Conservation (phyloP, 192 early-diverging fungal genomes). For the Powellomyces hirtus region DNA sequence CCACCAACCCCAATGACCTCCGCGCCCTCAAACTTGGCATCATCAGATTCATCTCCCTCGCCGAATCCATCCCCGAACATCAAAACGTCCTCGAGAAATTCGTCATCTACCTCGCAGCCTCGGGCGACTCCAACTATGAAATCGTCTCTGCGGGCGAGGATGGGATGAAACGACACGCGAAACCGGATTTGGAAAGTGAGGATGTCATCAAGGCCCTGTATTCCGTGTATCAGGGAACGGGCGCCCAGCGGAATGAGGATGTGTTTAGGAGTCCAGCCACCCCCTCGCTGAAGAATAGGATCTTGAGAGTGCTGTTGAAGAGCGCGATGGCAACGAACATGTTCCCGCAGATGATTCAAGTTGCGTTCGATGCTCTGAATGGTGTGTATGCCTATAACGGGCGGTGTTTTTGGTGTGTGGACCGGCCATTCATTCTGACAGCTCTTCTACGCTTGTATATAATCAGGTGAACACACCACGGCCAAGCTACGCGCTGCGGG, state of each 20-base stretch:
- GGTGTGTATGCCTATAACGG: too few relatives aligned
- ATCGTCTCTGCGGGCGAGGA: constrained; percentile 73
- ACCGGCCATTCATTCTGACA: neutral
- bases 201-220: constrained; percentile 52
- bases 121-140: constrained; percentile 72
- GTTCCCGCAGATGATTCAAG: constrained; percentile 68
- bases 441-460: neutral
- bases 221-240: constrained; percentile 60
- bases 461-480: constrained; percentile 68
- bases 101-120: constrained; percentile 54
- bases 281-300: constrained; percentile 56
- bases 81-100: constrained; percentile 59
- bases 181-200: constrained; percentile 69
- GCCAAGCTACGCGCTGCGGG: constrained; percentile 67
- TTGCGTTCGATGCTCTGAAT: constrained; percentile 79
- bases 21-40: constrained; percentile 31
- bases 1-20: constrained; percentile 27
- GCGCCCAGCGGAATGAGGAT: neutral
- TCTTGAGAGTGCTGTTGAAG: constrained; percentile 60
- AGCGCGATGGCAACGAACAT: constrained; percentile 68
- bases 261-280: constrained; percentile 41
- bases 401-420: constrained; percentile 9
- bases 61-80: constrained; percentile 30
- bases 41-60: constrained; percentile 18
- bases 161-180: constrained; percentile 66